A percentile compares a stretch with the other conserved stretches of the same genome.
Evolutionary conservation across 192 early-diverging fungal genomes (phyloP).

Genomic region (Physocladia obscura): DNA sequence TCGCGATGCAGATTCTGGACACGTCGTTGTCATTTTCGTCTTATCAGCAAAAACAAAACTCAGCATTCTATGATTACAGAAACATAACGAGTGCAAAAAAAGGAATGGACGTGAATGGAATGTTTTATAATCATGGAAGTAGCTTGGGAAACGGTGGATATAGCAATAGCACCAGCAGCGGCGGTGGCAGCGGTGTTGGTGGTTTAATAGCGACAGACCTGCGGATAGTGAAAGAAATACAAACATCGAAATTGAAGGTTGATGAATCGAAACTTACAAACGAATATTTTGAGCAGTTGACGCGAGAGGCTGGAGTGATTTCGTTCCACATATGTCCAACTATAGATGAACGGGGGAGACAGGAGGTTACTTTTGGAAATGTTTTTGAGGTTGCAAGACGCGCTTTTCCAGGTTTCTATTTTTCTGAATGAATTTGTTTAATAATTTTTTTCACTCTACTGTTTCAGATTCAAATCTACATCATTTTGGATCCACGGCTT

Average conservation of each 20-base stretch:
- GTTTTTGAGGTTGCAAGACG: constrained; percentile 24
- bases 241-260: constrained; percentile 34
- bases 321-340: constrained; percentile 1
- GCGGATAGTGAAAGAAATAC: constrained; percentile 34
- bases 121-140: too few relatives aligned
- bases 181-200: too few relatives aligned
- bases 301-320: constrained; percentile 13
- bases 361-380: constrained; percentile 19
- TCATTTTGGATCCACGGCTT: constrained; percentile 34
- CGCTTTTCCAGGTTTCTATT: constrained; percentile 24
- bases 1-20: neutral
- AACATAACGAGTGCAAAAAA: too few relatives aligned
- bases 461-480: constrained; percentile 20
- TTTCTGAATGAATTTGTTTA: neutral
- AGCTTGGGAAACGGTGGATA: too few relatives aligned
- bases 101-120: too few relatives aligned
- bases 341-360: constrained; percentile 15
- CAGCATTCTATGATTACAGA: too few relatives aligned
- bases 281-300: constrained; percentile 35
- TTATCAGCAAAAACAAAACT: too few relatives aligned
- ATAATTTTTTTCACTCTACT: neutral
- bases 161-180: too few relatives aligned
- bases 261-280: constrained; percentile 29
- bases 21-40: neutral
- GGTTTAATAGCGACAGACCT: constrained; percentile 10